Evolutionary conservation across 2,329 filamentous ascomycete species (phyloP), one percentile per base, ranked within the genome.

Genomic region (Didymella pinodella): DNA sequence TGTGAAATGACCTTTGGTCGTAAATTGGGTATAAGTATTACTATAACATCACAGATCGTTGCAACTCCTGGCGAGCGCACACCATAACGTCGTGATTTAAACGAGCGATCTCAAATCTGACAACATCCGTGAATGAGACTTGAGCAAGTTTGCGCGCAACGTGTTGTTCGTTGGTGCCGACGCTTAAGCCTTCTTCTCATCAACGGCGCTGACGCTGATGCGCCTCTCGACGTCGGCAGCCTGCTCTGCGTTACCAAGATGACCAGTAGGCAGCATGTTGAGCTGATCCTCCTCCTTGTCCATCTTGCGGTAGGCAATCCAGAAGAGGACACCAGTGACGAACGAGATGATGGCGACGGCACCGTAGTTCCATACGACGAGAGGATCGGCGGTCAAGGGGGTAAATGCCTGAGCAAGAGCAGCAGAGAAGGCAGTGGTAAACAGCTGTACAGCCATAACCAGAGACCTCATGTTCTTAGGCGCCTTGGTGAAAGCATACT

Each of bases 401-500:
- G 66, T 64, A 44, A 74, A 72, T 10, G 72, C 72, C 60, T 72
- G 65, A 11, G 65, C 69, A 10, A 75, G 61, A 16, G 72, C 72
- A 18, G 70, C 71, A 2, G 70, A 73, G 54, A 75, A 68, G 32
- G 76, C 75, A 10, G 64, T 70, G 51, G 71, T 77, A 70, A 78
- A 78, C 31, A 75, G 71, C 44, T 68, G 64, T 40, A 78, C 69
- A 36, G 73, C 68, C 53, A 73, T 68, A n/a, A 78, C 76, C 25
- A 78, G 64, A 31, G 73, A 76, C 29, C 75, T 69, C 88, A 91
- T 90, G 72, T 82, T 86, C 41, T 84, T 83, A 2, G 89, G 89
- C 0, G 89, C 89, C 76, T 91, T 90, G 69, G 88, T 90, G 77
- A 88, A 91, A 18, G 88, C 89, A 65, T 91, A 91, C 73, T 92